phyloP scores from a whole-genome alignment of 2,329 filamentous ascomycete genomes.

The Fusarium citri region DNA sequence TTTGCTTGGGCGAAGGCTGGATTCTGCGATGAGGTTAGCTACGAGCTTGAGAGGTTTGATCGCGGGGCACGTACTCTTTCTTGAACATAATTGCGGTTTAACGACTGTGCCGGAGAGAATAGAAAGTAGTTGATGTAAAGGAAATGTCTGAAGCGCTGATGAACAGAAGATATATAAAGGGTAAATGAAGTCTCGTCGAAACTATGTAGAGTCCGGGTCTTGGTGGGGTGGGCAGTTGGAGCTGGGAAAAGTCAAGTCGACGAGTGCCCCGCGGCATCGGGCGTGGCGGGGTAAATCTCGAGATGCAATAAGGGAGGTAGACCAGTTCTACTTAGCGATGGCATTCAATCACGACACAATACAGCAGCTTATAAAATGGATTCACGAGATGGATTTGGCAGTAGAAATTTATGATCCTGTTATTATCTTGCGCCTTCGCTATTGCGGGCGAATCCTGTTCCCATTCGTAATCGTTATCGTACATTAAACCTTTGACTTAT shows the following conservation, averaged over 20 bases:
- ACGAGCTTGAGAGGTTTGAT: slow-evolving; percentile 2
- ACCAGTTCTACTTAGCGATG: not conserved
- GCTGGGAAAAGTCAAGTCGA: slow-evolving; percentile 43
- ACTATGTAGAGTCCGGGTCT: slow-evolving; percentile 18
- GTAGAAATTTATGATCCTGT: slow-evolving; percentile 5
- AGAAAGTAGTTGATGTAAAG: not conserved
- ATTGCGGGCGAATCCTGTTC: not conserved
- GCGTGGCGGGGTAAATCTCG: slow-evolving; percentile 47
- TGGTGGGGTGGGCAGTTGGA: slow-evolving; percentile 40
- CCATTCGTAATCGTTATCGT: slow-evolving; percentile 24
- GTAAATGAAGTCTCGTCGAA: slow-evolving; percentile 1
- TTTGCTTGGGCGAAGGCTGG: slow-evolving; percentile 80
- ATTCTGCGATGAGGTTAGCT: slow-evolving; percentile 66
- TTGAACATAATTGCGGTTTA: slow-evolving; percentile 79
- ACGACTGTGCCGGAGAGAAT: slow-evolving; percentile 13
- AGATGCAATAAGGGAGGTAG: slow-evolving; percentile 45
- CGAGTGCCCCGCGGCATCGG: slow-evolving; percentile 43
- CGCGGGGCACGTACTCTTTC: slow-evolving; percentile 75
- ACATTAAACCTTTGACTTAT: slow-evolving; percentile 7
- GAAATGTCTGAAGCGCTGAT: not conserved
- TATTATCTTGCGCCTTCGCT: slow-evolving; percentile 21
- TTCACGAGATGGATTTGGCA: not conserved
- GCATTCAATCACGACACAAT: not conserved
- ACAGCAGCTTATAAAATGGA: not conserved
- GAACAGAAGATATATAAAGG: not conserved